Conservation (phyloP, 2,329 filamentous ascomycete genomes). For the Sclerotinia spermophila region DNA sequence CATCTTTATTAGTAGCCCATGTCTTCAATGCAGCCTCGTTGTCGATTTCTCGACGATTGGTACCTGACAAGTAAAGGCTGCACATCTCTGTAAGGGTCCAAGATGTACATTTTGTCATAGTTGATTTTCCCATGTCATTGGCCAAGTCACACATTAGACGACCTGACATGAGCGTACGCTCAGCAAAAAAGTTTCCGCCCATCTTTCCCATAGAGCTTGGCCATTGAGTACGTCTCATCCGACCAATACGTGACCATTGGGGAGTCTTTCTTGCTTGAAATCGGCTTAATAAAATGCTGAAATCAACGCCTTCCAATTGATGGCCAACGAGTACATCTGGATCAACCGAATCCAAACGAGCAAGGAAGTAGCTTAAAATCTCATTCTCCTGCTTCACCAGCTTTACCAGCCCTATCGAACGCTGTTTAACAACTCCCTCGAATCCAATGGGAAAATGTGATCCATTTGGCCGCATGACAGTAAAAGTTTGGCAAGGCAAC, state of each 20-base stretch:
- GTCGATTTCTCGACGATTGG: conserved; percentile 72
- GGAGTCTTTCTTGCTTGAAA: conserved; percentile 87
- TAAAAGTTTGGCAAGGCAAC: conserved; percentile 86
- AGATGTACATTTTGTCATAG: conserved; percentile 95
- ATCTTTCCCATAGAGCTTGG: conserved; percentile 81
- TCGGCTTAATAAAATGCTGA: conserved; percentile 82
- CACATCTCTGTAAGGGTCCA: conserved; percentile 99
- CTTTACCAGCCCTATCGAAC: conserved; percentile 73
- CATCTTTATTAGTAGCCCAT: conserved; percentile 79
- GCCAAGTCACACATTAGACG: conserved; percentile 89
- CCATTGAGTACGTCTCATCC: conserved; percentile 81
- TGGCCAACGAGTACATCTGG: conserved; percentile 94
- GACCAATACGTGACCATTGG: conserved; percentile 90
- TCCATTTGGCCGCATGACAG: conserved; percentile 77
- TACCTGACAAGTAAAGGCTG: conserved; percentile 73
- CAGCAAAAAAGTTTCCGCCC: conserved; percentile 86
- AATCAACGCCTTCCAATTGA: conserved; percentile 95
- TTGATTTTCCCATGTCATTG: conserved; percentile 94
- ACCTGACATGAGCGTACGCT: conserved; percentile 84
- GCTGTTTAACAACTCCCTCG: conserved; percentile 66
- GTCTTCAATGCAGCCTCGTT: conserved; percentile 82
- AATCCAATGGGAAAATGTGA: conserved; percentile 81
- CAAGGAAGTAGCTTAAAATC: conserved; percentile 82
- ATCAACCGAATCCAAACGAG: conserved; percentile 81
- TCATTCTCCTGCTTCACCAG: conserved; percentile 80